Conservation (phyloP, 176 grass and related monocot species). For the Juncus inflexus region DNA sequence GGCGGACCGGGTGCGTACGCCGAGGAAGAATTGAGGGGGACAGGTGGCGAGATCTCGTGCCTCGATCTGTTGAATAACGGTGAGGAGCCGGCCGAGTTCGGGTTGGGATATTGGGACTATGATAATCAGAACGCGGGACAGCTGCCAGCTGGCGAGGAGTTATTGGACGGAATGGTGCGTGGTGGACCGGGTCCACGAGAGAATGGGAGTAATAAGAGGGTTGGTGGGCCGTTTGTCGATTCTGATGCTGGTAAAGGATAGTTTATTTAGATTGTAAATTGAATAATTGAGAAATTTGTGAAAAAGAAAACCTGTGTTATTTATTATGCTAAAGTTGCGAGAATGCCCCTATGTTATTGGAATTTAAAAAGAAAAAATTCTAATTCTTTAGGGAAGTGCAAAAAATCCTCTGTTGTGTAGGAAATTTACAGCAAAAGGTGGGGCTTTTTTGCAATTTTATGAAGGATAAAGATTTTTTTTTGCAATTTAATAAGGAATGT, state of each 20-base stretch:
- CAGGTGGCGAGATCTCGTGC: slow-evolving; percentile 35
- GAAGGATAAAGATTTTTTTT: slow-evolving; percentile 18
- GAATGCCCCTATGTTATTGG: too few relatives aligned
- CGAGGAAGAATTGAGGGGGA: slow-evolving; percentile 16
- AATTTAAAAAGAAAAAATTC: too few relatives aligned
- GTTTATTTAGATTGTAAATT: too few relatives aligned
- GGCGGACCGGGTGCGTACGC: slow-evolving; percentile 34
- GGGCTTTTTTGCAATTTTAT: slow-evolving; percentile 5
- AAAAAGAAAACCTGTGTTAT: not conserved
- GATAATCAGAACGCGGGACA: slow-evolving; percentile 29
- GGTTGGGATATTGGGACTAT: slow-evolving; percentile 53
- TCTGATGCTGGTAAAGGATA: slow-evolving; percentile 17
- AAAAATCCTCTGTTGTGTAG: too few relatives aligned
- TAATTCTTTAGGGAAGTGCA: too few relatives aligned
- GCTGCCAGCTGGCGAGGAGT: slow-evolving; percentile 15
- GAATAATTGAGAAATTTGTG: too few relatives aligned
- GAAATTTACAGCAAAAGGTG: too few relatives aligned
- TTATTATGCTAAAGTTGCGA: too few relatives aligned
- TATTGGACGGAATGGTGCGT: slow-evolving; percentile 23
- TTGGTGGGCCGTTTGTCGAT: slow-evolving; percentile 18
- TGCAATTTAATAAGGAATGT: not conserved
- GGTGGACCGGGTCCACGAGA: slow-evolving; percentile 29
- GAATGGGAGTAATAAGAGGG: slow-evolving; percentile 26
- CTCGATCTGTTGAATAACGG: slow-evolving; percentile 37
- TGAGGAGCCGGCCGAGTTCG: slow-evolving; percentile 43